Evolutionary conservation across 495 filamentous ascomycete genomes (phyloP).

Genomic region (Penicillium manginii): DNA sequence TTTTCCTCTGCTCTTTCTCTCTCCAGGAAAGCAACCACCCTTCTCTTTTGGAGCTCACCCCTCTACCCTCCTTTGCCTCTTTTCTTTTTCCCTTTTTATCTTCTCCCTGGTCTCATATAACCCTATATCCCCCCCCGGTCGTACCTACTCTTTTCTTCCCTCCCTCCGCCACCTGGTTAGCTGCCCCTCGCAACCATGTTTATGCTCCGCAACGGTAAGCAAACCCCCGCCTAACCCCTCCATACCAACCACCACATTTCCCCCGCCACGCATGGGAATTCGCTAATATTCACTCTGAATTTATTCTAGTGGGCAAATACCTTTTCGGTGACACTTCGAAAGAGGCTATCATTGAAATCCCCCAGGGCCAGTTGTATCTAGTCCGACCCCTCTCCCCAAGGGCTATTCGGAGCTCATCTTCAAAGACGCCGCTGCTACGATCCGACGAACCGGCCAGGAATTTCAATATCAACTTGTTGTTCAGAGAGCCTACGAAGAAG

Average conservation of each 20-base stretch:
- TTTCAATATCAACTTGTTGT: slow-evolving; percentile 97
- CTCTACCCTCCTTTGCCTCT: slow-evolving; percentile 10
- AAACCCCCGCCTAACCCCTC: slow-evolving; percentile 43
- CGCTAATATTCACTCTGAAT: slow-evolving; percentile 22
- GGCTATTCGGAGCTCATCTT: slow-evolving; percentile 98
- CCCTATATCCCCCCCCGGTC: not conserved
- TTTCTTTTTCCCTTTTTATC: not conserved
- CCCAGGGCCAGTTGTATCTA: slow-evolving; percentile 95
- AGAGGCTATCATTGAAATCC: slow-evolving; percentile 90
- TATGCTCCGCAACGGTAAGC: slow-evolving; percentile 71
- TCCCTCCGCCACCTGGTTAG: slow-evolving; percentile 21
- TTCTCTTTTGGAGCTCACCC: not conserved
- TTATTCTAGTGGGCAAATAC: slow-evolving; percentile 75
- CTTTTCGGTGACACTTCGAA: slow-evolving; percentile 92
- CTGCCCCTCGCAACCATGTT: slow-evolving; percentile 61
- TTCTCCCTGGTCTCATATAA: not conserved
- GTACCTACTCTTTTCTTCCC: slow-evolving; percentile 4
- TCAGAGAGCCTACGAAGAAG: slow-evolving; percentile 95
- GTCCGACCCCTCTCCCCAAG: slow-evolving; percentile 95
- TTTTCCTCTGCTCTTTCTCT: slow-evolving; percentile 14
- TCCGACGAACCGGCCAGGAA: slow-evolving; percentile 88
- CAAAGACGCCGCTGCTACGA: slow-evolving; percentile 91
- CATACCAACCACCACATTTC: slow-evolving; percentile 18
- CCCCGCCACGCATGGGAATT: not conserved
- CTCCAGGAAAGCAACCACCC: slow-evolving; percentile 8